Conservation (phyloP, 768 basidiomycete species). For the Phanerodontia chrysosporium region DNA sequence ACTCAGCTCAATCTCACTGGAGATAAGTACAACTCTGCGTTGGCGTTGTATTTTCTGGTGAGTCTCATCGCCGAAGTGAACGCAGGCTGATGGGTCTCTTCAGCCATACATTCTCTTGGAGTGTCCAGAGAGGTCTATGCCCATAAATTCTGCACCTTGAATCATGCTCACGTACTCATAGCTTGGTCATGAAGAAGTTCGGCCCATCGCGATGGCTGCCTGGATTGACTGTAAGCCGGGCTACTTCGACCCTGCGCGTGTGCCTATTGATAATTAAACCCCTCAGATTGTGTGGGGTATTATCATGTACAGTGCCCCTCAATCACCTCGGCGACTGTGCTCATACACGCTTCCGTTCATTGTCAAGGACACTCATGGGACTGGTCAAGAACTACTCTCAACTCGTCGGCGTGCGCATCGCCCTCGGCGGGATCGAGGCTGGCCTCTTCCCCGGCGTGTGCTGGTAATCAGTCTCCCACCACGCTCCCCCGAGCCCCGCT, state of each 20-base stretch:
- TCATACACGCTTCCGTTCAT: too few relatives aligned
- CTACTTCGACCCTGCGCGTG: not conserved
- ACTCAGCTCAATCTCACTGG: conserved; percentile 25
- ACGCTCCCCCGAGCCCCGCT: not conserved
- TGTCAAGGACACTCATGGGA: conserved; percentile 44
- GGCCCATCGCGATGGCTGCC: conserved; percentile 66
- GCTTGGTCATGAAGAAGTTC: conserved; percentile 53
- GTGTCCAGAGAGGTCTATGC: conserved; percentile 57
- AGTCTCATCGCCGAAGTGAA: conserved; percentile 16
- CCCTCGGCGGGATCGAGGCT: conserved; percentile 63
- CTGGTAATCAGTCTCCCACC: conserved; percentile 35
- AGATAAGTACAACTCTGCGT: conserved; percentile 18
- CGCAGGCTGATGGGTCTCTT: not conserved
- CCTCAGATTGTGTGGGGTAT: not conserved
- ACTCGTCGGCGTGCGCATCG: conserved; percentile 53
- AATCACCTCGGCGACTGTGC: not conserved
- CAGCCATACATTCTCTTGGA: conserved; percentile 62
- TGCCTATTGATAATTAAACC: not conserved
- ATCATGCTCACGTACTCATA: conserved; percentile 7
- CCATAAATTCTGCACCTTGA: conserved; percentile 5
- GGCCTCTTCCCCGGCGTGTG: conserved; percentile 71
- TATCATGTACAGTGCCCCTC: not conserved
- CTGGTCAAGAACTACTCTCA: conserved; percentile 56
- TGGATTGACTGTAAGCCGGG: conserved; percentile 47
- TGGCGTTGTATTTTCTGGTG: conserved; percentile 69